Evolutionary conservation across 2,329 filamentous ascomycete genomes (phyloP), one percentile per base, ranked within the genome.

Genomic region (Shiraia sp.): DNA sequence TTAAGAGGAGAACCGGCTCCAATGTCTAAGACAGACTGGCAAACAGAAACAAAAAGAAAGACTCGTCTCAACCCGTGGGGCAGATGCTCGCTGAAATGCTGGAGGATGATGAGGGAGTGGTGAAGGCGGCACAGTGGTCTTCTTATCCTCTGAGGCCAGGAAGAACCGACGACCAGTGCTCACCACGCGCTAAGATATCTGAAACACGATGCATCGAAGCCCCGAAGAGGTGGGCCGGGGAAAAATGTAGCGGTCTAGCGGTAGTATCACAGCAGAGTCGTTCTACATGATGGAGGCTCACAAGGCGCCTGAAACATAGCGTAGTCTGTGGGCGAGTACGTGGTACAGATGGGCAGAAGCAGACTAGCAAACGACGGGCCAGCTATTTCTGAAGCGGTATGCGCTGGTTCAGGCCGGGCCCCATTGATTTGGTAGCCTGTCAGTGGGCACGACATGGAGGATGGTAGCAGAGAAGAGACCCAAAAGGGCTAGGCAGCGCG

Each of bases 1-100:
- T 68, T 69, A 66, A 42, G 40, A 48, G 49, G 70, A 73, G 74
- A 68, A 45, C 73, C 74, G 65, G 74, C 73, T 75, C 73, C 67
- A 53, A 52, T 62, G 58, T 68, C 59, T 59, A 68, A 62, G 65
- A 69, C 69, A 71, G 63, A 65, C 69, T 69, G 57, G 44, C 37
- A 26, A 42, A 42, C 33, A 43, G 48, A 52, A 51, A 46, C 30
- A 42, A 45, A 47, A 49, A 45, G 45, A 45, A 61, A 67, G 70
- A 72, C 58, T 66, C 61, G 64, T 71, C 36, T 52, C 38, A 59
- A 58, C 59, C 68, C 61, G 69, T 65, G 48, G 64, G 54, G 52
- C 56, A 54, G 48, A 24, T 51, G 55, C 53, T 54, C 38, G 55
- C 53, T 53, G 57, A 59, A 57, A 60, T 49, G 57, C 45, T 59